phyloP scores from a whole-genome alignment of 108 stramenopile species.

The Cyclotella cryptica region DNA sequence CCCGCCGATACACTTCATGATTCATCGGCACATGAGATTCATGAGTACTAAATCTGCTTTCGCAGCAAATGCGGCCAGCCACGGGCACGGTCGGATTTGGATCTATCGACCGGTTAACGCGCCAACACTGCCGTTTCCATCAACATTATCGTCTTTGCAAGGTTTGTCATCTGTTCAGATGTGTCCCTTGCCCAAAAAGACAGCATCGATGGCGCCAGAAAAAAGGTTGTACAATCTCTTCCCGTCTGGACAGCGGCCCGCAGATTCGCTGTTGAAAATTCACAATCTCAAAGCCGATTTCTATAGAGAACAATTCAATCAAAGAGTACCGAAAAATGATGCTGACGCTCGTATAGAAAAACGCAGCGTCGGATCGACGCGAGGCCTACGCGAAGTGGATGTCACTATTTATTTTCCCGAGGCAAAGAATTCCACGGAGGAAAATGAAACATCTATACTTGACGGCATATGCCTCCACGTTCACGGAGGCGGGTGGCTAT shows the following conservation, averaged over 20 bases:
- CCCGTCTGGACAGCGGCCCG: not conserved
- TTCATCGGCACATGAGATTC: conserved; percentile 1
- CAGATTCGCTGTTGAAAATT: conserved; percentile 18
- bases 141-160: not conserved
- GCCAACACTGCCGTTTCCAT: conserved; percentile 17
- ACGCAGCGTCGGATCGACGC: conserved; percentile 10
- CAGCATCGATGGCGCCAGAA: conserved; percentile 15
- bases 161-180: conserved; percentile 1
- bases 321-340: conserved; percentile 20
- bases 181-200: conserved; percentile 38
- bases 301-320: conserved; percentile 44
- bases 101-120: conserved; percentile 27
- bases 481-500: conserved; percentile 55
- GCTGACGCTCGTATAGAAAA: conserved; percentile 9
- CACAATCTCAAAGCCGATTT: conserved; percentile 32
- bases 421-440: not conserved
- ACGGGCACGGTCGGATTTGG: conserved; percentile 44
- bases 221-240: conserved; percentile 21
- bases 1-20: no score
- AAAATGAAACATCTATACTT: not conserved
- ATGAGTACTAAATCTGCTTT: not conserved
- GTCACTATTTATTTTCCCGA: conserved; percentile 45
- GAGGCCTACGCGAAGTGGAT: conserved; percentile 21
- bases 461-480: conserved; percentile 51
- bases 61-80: not conserved